Base-by-base conservation (phyloP, 441 rosid genomes). In the Pelargonium cotyledonis region DNA sequence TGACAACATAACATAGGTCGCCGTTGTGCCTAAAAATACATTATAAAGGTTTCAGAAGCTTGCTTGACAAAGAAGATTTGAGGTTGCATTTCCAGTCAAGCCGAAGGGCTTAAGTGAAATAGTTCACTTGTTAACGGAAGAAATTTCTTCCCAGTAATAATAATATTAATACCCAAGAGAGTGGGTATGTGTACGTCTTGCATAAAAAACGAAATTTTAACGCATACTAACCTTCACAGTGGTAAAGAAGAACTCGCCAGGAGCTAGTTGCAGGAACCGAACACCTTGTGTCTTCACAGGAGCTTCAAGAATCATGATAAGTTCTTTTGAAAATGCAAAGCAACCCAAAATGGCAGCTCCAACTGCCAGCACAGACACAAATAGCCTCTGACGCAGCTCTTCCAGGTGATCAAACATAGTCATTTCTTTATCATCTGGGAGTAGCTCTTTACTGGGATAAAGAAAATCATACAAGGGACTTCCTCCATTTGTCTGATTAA, bases 211-310 rank as follows among this genome's bases (percentile, higher is more conserved):
- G 14, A 62, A 44, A 35, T 38, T 14, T 62, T 12, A 46, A 67
- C 65, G 75, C 47, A 57, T 41, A 23, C 82, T 66, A 57, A 88
- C 97, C 97, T 91, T 94, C 69, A 94, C 72, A 75, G 99, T 94
- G 6, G 99, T 94, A 76, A 94, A 94, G 94, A 94, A 94, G 80
- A 94, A 91, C 73, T 94, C 97, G 29, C 97, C 97, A 11, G 97
- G 99, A 75, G 96, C 97, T 19, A 94, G 83, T 80, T 94, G 99
- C 70, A 94, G 83, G 84, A 94, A 94, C 40, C 96, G 81, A 6
- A 91, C 99, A 74, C 99, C 97, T 69, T 91, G 91, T 1, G 78
- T 38, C 80, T 89, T 94, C 76, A 94, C 99, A 11, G 97, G 97
- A 74, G 99, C 99, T 87, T 94, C 97, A 73, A 94, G 97, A 75